Evolutionary conservation across 805 yeast genomes (phyloP), one percentile per base, ranked within the genome.

Genomic region (Debaryomyces prosopidis): DNA sequence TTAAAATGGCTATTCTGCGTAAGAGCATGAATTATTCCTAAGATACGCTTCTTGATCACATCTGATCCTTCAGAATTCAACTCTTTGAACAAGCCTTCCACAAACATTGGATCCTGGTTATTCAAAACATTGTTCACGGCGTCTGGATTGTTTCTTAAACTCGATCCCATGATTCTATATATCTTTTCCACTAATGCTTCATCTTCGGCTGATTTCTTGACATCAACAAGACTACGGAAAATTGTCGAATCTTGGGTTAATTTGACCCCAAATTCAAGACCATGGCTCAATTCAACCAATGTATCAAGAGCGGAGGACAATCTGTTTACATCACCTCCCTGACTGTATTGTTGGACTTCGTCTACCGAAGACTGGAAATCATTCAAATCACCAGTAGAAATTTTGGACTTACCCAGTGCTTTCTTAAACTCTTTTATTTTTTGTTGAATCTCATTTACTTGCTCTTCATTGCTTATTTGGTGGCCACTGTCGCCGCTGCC

Each of bases 71-170:
- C 30, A 3, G 44, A 36, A 3, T 39, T 32, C 44, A 70, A 59
- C n/a, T 54, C 47, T 1, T 39, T 39, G 36, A 63, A 62, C 19
- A 65, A 50, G 11, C 47, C 45, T 10, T 50, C 49, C 5, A 65
- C 47, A 37, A 60, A 61, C 12, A 18, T 44, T 14, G 37, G 32
- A 8, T 54, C 44, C 33, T 59, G 58, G 19, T 58, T 53, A 4
- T 50, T 44, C 28, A 67, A 46, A 11, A 77, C 65, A 43, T 70
- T 70, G 2, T 62, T 62, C 2, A 75, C 50, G 0, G 90, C 89
- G 2, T 76, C 78, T 2, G 81, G 82, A 58, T 90, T 90, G 60
- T 89, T 89, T 54, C 96, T 75, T 37, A 89, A 62, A 4, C 91
- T 65, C 4, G 88, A 75, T 0, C 87, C 84, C 46, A 90, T 68